These are phyloP conservation scores for Fomitopsis betulina DNA, from an alignment of 1,284 basidiomycete genomes.

Conservation along the genomic window DNA sequence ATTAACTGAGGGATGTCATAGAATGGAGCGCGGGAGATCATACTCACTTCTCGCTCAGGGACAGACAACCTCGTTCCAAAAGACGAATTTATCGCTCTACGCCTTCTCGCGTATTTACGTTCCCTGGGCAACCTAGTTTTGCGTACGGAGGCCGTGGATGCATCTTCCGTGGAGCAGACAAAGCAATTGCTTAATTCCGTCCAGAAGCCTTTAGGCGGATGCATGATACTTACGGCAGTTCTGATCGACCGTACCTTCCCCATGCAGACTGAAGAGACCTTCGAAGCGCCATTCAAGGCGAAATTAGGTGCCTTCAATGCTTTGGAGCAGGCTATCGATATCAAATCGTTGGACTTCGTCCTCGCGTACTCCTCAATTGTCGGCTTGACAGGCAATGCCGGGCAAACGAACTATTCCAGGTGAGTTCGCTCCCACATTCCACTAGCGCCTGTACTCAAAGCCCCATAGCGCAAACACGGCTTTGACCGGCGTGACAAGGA, in stretches of 20 bases:
- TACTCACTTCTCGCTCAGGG: constrained; percentile 33
- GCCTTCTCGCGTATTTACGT: constrained; percentile 27
- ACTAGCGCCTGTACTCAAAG: not conserved
- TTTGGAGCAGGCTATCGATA: constrained; percentile 18
- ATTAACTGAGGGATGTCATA: constrained; percentile 7
- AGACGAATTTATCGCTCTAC: constrained; percentile 16
- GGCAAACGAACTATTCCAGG: constrained; percentile 38
- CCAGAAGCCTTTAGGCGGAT: too few species aligned
- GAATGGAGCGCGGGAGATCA: constrained; percentile 33
- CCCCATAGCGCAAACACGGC: constrained; percentile 32
- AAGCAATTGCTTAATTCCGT: constrained; percentile 8
- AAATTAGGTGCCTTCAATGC: constrained; percentile 29
- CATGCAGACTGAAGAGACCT: constrained; percentile 26
- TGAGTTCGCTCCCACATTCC: constrained; percentile 15
- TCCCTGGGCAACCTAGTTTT: constrained; percentile 23
- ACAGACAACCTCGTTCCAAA: constrained; percentile 12
- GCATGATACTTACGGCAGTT: constrained; percentile 31
- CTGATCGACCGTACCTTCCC: constrained; percentile 30
- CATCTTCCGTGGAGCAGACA: constrained; percentile 17
- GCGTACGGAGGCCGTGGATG: constrained; percentile 26
- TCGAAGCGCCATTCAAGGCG: constrained; percentile 23
- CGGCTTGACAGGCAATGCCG: constrained; percentile 32
- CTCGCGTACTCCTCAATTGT: constrained; percentile 33
- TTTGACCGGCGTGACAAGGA: constrained; percentile 25
- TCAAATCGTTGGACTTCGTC: constrained; percentile 31